These are phyloP conservation scores for Diaporthe sp. DNA, from an alignment of 2,329 filamentous ascomycete genomes.

Conservation along the genomic window DNA sequence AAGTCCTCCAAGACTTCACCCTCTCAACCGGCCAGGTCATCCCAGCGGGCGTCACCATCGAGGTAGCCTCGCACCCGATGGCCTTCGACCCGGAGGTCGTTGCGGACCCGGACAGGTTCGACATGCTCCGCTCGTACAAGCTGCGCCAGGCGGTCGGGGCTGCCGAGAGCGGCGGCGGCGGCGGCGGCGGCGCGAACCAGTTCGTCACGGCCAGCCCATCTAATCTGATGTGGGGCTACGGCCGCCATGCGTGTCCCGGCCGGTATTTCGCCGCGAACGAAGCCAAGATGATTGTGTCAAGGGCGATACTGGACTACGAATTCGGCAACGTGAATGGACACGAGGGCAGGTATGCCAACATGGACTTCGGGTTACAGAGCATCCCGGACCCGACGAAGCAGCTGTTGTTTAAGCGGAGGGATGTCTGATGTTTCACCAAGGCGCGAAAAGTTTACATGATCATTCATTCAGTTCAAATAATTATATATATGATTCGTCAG, in stretches of 20 bases:
- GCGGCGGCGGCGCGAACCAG: slow-evolving; percentile 51
- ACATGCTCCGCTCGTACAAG: slow-evolving; percentile 55
- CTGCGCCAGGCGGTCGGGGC: slow-evolving; percentile 48
- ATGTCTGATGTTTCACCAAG: neutral
- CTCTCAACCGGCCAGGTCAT: slow-evolving; percentile 68
- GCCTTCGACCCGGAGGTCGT: slow-evolving; percentile 54
- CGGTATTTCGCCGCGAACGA: slow-evolving; percentile 55
- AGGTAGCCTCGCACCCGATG: slow-evolving; percentile 55
- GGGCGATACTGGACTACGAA: slow-evolving; percentile 49
- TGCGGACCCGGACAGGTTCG: slow-evolving; percentile 53
- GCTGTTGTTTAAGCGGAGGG: slow-evolving; percentile 44
- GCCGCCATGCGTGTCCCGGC: slow-evolving; percentile 56
- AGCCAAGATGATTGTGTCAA: slow-evolving; percentile 53
- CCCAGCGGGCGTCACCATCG: slow-evolving; percentile 58
- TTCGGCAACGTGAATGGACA: slow-evolving; percentile 44
- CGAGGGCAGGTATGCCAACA: slow-evolving; percentile 46
- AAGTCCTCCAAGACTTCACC: slow-evolving; percentile 63
- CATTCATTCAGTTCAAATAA: neutral
- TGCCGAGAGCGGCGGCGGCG: slow-evolving; percentile 48
- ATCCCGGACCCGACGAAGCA: slow-evolving; percentile 45
- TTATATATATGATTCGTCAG: neutral
- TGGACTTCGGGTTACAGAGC: slow-evolving; percentile 43
- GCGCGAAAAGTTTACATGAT: too few species aligned
- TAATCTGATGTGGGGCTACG: slow-evolving; percentile 55
- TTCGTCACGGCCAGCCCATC: slow-evolving; percentile 54